A percentile compares a stretch with the other conserved stretches of the same genome.
Conservation (phyloP, 2,329 filamentous ascomycete genomes). For the Periconia macrospinosa region DNA sequence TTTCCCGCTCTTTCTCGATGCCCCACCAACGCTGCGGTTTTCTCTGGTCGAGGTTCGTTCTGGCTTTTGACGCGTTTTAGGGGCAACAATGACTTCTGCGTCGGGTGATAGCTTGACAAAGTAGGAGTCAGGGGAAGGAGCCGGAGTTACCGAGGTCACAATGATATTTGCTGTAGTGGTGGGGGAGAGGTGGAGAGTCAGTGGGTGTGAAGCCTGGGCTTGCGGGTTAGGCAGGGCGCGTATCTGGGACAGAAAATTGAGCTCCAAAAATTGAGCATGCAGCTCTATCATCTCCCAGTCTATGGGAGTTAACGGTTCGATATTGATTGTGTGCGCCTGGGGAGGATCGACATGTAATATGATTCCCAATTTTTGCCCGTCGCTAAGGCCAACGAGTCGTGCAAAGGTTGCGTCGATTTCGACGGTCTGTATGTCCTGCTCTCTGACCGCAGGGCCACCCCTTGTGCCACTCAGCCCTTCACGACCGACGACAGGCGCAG, state of each 20-base stretch:
- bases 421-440: constrained; percentile 76
- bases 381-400: constrained; percentile 71
- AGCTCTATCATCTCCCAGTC: constrained; percentile 99
- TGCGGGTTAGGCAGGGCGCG: constrained; percentile 87
- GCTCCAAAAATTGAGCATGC: constrained; percentile 91
- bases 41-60: constrained; percentile 67
- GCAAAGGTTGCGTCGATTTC: constrained; percentile 89
- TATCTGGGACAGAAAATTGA: constrained; percentile 91
- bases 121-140: constrained; percentile 65
- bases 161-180: constrained; percentile 93
- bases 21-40: constrained; percentile 76
- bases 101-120: constrained; percentile 94
- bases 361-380: constrained; percentile 75
- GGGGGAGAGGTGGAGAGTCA: constrained; percentile 90
- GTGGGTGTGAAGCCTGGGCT: constrained; percentile 67
- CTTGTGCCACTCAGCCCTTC: constrained; percentile 69
- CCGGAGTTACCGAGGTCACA: constrained; percentile 79
- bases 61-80: constrained; percentile 78
- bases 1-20: constrained; percentile 76
- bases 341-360: constrained; percentile 86
- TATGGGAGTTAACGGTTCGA: constrained; percentile 90
- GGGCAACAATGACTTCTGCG: constrained; percentile 95
- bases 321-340: constrained; percentile 89
- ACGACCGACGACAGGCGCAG: constrained; percentile 71
- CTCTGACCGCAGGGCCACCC: constrained; percentile 60